Conservation (phyloP, 108 stramenopile genomes). For the Pseudonitzschia multistriata region DNA sequence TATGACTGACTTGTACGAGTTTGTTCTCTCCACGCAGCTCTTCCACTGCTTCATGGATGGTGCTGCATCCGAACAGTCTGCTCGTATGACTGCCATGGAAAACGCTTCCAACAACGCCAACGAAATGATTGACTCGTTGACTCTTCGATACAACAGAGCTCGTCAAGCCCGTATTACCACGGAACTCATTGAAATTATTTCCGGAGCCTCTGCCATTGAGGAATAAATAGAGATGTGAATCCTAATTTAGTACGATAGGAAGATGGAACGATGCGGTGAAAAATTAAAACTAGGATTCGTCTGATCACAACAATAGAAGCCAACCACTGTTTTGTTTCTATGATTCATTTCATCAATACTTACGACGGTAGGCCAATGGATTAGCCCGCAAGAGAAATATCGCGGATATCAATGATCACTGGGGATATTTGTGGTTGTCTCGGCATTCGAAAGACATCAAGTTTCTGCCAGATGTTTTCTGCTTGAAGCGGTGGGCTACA, state of each 20-base stretch:
- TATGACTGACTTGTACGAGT: constrained; percentile 20
- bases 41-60: constrained; percentile 87
- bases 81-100: constrained; percentile 99
- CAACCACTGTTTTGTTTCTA: no score
- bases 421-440: no score
- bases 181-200: constrained; percentile 99
- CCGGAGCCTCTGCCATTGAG: constrained; percentile 97
- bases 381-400: no score
- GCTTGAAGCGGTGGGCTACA: no score
- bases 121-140: constrained; percentile 97
- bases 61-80: constrained; percentile 96
- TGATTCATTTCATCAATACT: no score
- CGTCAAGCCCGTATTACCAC: constrained; percentile 99
- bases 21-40: constrained; percentile 4
- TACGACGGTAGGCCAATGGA: no score
- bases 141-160: constrained; percentile 98
- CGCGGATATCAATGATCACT: no score
- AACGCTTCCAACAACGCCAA: constrained; percentile 99
- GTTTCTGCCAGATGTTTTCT: no score
- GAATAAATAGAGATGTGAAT: constrained; percentile 14
- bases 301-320: no score
- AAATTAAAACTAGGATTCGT: no score
- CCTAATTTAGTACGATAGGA: not conserved
- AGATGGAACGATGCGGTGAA: not conserved
- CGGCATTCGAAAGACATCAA: no score